Evolutionary conservation across 2,329 filamentous ascomycete species (phyloP), one percentile per base, ranked within the genome.

Genomic region (Colletotrichum paranaense): DNA sequence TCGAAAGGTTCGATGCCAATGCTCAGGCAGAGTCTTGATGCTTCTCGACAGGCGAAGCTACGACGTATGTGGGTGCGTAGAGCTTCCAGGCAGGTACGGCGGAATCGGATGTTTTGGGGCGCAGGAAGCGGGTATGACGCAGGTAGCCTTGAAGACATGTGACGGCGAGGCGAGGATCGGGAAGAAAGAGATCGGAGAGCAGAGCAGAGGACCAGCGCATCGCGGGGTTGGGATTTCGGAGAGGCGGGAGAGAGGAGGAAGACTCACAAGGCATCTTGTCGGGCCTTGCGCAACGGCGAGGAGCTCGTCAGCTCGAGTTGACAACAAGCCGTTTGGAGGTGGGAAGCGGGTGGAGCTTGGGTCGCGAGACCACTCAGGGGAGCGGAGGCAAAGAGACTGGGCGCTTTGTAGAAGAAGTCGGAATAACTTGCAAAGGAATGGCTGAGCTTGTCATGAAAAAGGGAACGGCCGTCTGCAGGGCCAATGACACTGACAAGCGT

Each of bases 241-340:
- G 32, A 16, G 38, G 57, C 22, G 14, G 14, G 42, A 49, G 59
- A 66, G 46, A 42, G 64, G 30, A 66, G 42, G 32, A 57, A 49
- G 52, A 78, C 76, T 76, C 73, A 77, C 76, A 74, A 68, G 76
- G 75, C 76, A 77, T 77, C 62, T 76, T 76, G 73, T 74, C 62
- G 67, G 69, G 73, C 66, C 69, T 75, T 73, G 74, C 69, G 74
- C 73, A 53, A 73, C 56, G 35, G 62, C 57, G 65, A 53, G 32
- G 67, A 72, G 70, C 67, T 75, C 57, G 68, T 74, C 67, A 53
- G 64, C 64, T 74, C 68, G 68, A 68, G 64, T 71, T 72, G 56
- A 68, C 59, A 73, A 55, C 63, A 63, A 63, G 62, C 49, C 28
- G 70, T 69, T 75, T 63, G 56, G 46, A 59, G 60, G 64, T 60